Conservation (phyloP, 305 asterid species). For the Coffea humblotiana region DNA sequence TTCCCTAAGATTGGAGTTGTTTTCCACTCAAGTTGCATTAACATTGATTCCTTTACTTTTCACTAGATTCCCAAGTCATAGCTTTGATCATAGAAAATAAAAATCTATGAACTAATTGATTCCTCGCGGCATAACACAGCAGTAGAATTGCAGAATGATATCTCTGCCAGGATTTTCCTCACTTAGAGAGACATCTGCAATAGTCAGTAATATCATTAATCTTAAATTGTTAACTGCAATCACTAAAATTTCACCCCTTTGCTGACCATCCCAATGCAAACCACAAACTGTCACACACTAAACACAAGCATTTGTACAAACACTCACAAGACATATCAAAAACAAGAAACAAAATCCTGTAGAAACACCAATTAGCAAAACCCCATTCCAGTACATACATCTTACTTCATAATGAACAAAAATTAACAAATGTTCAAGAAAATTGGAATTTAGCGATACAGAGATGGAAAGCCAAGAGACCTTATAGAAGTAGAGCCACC, state of each 20-base stretch:
- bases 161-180: neutral
- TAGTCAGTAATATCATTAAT: neutral
- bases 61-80: neutral
- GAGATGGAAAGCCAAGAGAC: slow-evolving; percentile 29
- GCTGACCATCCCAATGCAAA: neutral
- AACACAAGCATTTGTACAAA: neutral
- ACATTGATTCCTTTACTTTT: neutral
- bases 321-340: neutral
- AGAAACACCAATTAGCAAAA: neutral
- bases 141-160: neutral
- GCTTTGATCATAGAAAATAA: neutral
- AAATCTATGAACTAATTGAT: neutral
- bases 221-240: neutral
- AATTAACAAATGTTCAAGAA: neutral
- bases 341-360: neutral
- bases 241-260: neutral
- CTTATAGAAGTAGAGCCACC: slow-evolving; percentile 74
- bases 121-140: neutral
- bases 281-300: neutral
- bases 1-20: neutral
- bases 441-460: neutral
- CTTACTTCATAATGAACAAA: neutral
- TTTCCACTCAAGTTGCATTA: neutral
- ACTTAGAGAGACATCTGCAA: neutral
- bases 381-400: slow-evolving; percentile 1